These are phyloP conservation scores for Ophiocordyceps robertsii DNA, from an alignment of 2,329 filamentous ascomycete species.

Conservation along the genomic window DNA sequence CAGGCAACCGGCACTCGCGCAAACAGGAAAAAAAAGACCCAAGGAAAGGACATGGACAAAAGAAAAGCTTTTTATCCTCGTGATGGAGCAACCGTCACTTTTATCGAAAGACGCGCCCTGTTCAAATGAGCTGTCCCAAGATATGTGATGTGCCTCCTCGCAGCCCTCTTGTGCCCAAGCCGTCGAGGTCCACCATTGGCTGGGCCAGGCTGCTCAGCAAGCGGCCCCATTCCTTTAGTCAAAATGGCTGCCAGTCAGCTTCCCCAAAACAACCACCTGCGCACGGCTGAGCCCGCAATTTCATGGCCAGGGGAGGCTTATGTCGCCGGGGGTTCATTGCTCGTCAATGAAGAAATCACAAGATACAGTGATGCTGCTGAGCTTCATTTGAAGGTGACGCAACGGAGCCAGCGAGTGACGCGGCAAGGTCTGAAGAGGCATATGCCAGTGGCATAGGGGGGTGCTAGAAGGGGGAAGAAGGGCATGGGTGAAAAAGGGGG, in stretches of 20 bases:
- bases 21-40: neutral
- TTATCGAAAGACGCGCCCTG: constrained; percentile 2
- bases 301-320: neutral
- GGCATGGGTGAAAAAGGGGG: neutral
- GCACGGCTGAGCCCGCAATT: constrained; percentile 2
- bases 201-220: neutral
- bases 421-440: neutral
- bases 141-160: constrained; percentile 5
- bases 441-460: neutral
- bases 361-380: constrained; percentile 4
- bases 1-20: neutral
- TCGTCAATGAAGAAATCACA: constrained; percentile 3
- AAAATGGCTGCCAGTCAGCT: neutral
- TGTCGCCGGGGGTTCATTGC: neutral
- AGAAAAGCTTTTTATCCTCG: constrained; percentile 1
- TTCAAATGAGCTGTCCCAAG: constrained; percentile 2
- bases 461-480: neutral
- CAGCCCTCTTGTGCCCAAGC: neutral
- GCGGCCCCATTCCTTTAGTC: neutral
- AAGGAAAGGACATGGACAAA: neutral
- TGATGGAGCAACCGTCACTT: constrained; percentile 3
- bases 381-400: constrained; percentile 3
- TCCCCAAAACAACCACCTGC: neutral
- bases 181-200: constrained; percentile 1
- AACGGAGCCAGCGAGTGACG: constrained; percentile 2